Percentiles rank a stretch among this genome's conserved stretches.
Conservation (phyloP, 129 eudicot genomes). For the Mikania micrantha region DNA sequence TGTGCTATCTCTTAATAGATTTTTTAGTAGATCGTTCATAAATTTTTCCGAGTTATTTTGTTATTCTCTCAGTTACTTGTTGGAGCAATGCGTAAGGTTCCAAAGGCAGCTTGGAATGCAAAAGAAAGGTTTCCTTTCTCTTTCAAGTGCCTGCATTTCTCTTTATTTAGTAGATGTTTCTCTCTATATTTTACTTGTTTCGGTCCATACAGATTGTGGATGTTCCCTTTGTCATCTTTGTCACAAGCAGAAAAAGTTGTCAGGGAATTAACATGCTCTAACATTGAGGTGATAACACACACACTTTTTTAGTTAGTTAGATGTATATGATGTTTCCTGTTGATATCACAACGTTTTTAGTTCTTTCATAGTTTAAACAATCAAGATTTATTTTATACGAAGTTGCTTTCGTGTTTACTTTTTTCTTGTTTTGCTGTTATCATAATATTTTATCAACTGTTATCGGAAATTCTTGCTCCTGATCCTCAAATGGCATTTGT, state of each 20-base stretch:
- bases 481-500: neutral
- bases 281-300: constrained; percentile 53
- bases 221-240: constrained; percentile 72
- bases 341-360: neutral
- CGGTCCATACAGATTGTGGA: constrained; percentile 70
- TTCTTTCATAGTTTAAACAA: neutral
- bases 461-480: neutral
- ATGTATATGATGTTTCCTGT: neutral
- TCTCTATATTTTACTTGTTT: neutral
- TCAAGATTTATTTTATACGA: neutral
- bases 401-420: neutral
- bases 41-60: neutral
- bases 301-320: neutral
- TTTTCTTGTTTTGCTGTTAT: neutral
- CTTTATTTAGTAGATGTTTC: neutral
- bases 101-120: constrained; percentile 76
- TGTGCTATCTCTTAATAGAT: constrained; percentile 1
- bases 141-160: constrained; percentile 1
- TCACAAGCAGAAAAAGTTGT: constrained; percentile 63
- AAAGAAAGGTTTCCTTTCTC: constrained; percentile 60
- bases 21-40: neutral
- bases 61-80: constrained; percentile 51
- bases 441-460: neutral
- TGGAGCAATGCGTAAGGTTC: constrained; percentile 59
- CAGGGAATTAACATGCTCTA: constrained; percentile 34